Evolutionary conservation across 2,329 filamentous ascomycete species (phyloP).

Genomic region (Macroventuria anomochaeta): DNA sequence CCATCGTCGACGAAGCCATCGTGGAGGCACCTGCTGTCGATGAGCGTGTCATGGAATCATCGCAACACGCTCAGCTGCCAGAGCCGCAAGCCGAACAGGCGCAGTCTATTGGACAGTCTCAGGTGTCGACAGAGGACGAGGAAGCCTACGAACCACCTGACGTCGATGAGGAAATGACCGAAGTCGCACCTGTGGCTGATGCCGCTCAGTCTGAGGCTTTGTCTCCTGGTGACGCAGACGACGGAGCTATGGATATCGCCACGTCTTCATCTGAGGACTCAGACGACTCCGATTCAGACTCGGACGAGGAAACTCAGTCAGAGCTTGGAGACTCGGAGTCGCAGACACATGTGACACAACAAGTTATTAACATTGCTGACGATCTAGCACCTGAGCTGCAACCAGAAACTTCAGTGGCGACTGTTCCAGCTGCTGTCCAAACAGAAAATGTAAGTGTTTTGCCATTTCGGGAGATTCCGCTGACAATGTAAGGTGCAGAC

Average conservation of each 20-base stretch:
- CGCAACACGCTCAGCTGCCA: conserved; percentile 9
- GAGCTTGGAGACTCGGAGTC: conserved; percentile 21
- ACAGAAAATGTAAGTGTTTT: conserved; percentile 31
- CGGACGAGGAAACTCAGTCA: conserved; percentile 24
- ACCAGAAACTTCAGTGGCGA: conserved; percentile 13
- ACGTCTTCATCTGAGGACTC: conserved; percentile 39
- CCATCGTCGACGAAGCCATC: background rate
- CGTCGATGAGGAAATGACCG: conserved; percentile 28
- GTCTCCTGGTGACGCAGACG: conserved; percentile 30
- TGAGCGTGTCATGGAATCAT: background rate
- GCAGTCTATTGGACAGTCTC: conserved; percentile 16
- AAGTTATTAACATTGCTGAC: conserved; percentile 37
- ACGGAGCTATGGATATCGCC: conserved; percentile 46
- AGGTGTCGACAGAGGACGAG: conserved; percentile 36
- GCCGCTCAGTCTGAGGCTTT: background rate
- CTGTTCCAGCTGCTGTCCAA: conserved; percentile 10
- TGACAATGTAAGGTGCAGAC: conserved; percentile 28
- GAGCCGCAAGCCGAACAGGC: conserved; percentile 15
- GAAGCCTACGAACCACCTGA: conserved; percentile 44
- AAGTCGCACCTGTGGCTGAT: background rate
- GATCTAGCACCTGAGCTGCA: conserved; percentile 52
- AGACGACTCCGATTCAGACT: conserved; percentile 31
- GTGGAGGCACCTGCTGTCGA: background rate
- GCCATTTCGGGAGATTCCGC: conserved; percentile 7
- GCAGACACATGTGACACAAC: conserved; percentile 4